Evolutionary conservation across 768 basidiomycete genomes (phyloP).

Genomic region (Pilatotrama ljubarskyi): DNA sequence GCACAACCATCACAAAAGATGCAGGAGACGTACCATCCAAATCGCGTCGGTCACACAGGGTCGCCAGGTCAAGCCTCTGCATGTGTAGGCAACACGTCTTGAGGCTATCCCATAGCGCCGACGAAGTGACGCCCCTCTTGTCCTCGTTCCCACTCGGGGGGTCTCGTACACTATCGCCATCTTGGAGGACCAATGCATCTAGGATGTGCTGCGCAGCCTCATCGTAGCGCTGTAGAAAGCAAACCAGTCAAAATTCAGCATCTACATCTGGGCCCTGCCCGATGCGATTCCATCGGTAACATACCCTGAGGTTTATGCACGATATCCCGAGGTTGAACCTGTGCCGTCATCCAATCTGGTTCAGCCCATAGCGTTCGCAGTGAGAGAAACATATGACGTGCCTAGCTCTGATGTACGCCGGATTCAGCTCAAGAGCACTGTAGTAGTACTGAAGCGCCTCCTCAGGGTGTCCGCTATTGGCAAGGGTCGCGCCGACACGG

Average conservation of each 20-base stretch:
- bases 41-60: conserved; percentile 70
- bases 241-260: background rate
- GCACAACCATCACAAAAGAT: background rate
- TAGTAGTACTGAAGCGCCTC: conserved; percentile 89
- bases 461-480: conserved; percentile 78
- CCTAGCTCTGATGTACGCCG: conserved; percentile 89
- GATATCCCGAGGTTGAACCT: conserved; percentile 96
- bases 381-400: conserved; percentile 30
- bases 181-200: conserved; percentile 87
- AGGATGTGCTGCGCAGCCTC: conserved; percentile 87
- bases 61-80: conserved; percentile 74
- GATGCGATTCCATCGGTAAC: conserved; percentile 33
- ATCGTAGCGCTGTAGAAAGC: conserved; percentile 62
- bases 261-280: background rate
- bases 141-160: conserved; percentile 44
- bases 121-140: conserved; percentile 70
- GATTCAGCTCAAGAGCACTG: conserved; percentile 83
- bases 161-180: conserved; percentile 72
- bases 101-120: conserved; percentile 85
- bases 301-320: conserved; percentile 80
- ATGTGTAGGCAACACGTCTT: conserved; percentile 81
- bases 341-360: background rate
- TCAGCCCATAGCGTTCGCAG: too few species aligned
- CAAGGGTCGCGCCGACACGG: conserved; percentile 91
- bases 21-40: conserved; percentile 59